These are phyloP conservation scores for Globisporangium camurandrum DNA, from an alignment of 352 stramenopile genomes.

Conservation along the genomic window DNA sequence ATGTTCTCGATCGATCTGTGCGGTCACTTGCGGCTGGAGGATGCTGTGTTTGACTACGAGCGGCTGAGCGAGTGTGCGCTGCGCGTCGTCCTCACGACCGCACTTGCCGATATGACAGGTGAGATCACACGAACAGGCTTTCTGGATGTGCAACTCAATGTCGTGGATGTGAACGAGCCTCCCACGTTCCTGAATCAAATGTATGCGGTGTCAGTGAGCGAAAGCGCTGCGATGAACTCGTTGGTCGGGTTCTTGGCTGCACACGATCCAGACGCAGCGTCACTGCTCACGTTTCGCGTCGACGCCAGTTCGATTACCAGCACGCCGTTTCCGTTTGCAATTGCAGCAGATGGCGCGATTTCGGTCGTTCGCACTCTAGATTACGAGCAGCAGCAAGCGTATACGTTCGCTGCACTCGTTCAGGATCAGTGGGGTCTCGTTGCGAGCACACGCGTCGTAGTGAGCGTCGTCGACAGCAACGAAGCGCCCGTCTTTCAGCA, in stretches of 20 bases:
- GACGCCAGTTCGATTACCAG: neutral
- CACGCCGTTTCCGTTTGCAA: neutral
- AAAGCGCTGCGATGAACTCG: neutral
- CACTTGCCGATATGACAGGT: neutral
- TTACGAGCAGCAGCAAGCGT: conserved; percentile 12
- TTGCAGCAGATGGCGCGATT: neutral
- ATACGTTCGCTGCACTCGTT: conserved; percentile 15
- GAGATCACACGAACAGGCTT: neutral
- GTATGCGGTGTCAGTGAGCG: conserved; percentile 4
- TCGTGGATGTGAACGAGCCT: conserved; percentile 6
- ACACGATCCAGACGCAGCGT: conserved; percentile 1
- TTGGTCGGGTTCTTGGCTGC: conserved; percentile 3
- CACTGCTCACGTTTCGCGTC: neutral
- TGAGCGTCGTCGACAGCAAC: conserved; percentile 37
- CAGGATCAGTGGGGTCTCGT: conserved; percentile 22
- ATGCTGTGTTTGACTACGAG: conserved; percentile 3
- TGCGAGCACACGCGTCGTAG: conserved; percentile 14
- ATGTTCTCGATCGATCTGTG: conserved; percentile 1
- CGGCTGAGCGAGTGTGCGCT: neutral
- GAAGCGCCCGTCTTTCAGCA: conserved; percentile 33
- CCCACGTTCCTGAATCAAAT: conserved; percentile 2
- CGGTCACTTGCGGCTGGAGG: neutral
- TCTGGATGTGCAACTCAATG: neutral
- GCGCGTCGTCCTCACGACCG: conserved; percentile 2
- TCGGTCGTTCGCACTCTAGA: conserved; percentile 6